Percentiles rank a stretch among this genome's conserved stretches.
These are phyloP conservation scores for Tilletia horrida DNA, from an alignment of 1,284 basidiomycete species.

Conservation along the genomic window DNA sequence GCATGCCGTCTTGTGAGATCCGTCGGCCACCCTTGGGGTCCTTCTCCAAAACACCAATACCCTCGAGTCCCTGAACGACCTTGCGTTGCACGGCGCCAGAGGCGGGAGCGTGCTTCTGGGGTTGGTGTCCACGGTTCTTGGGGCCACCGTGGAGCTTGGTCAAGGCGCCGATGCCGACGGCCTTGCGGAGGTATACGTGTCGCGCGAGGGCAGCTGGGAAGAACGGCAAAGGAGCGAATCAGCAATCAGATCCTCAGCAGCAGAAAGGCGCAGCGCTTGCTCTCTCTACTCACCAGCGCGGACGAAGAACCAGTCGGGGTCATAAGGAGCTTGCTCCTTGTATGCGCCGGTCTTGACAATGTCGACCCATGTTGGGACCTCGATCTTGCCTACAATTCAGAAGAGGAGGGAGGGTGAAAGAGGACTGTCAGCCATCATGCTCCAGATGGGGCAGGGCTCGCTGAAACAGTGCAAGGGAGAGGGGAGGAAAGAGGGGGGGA, in stretches of 20 bases:
- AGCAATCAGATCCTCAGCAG: conserved; percentile 1
- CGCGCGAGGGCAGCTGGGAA: conserved; percentile 86
- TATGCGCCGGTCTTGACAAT: conserved; percentile 96
- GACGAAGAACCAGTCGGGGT: conserved; percentile 99
- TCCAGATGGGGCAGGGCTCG: conserved; percentile 17
- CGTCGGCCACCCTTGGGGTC: conserved; percentile 86
- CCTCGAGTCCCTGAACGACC: conserved; percentile 92
- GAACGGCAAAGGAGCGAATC: not conserved
- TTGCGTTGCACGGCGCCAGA: conserved; percentile 65
- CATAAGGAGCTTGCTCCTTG: conserved; percentile 98
- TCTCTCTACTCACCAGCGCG: conserved; percentile 74
- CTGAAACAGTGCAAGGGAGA: conserved; percentile 2
- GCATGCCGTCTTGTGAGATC: conserved; percentile 92
- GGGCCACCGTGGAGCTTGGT: conserved; percentile 95
- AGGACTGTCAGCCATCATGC: conserved; percentile 14
- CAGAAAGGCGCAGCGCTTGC: not conserved
- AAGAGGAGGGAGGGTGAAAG: not conserved
- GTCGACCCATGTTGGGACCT: conserved; percentile 98
- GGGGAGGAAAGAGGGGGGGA: not conserved
- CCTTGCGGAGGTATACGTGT: conserved; percentile 99
- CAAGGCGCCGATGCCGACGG: conserved; percentile 92
- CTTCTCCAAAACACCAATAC: conserved; percentile 96
- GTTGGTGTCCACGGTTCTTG: conserved; percentile 83
- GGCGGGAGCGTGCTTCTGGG: conserved; percentile 81
- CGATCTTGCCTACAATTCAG: conserved; percentile 70